Evolutionary conservation across 2,329 filamentous ascomycete species (phyloP).

Genomic region (Penicillium palitans): DNA sequence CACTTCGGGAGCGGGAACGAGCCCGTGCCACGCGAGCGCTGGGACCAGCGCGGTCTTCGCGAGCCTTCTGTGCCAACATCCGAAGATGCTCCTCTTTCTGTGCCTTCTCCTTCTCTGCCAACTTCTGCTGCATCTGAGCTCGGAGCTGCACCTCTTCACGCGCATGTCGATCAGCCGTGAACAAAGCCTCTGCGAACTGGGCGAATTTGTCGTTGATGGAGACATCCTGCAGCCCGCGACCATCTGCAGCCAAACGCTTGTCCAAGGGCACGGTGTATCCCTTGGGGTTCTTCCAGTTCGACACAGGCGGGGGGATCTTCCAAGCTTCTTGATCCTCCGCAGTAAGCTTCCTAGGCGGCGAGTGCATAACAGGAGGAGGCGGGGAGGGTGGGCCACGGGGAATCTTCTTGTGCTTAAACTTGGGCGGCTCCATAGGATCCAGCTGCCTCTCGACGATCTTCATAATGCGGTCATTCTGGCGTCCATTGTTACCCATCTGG

Average conservation of each 20-base stretch:
- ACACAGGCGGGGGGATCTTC: slow-evolving; percentile 87
- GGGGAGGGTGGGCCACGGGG: slow-evolving; percentile 88
- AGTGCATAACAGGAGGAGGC: slow-evolving; percentile 91
- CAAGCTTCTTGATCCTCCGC: slow-evolving; percentile 97
- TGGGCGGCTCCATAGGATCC: slow-evolving; percentile 95
- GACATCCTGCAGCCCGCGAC: slow-evolving; percentile 85
- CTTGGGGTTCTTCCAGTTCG: slow-evolving; percentile 99
- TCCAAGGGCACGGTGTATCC: slow-evolving; percentile 95
- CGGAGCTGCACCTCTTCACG: slow-evolving; percentile 93
- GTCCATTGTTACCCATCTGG: slow-evolving; percentile 86
- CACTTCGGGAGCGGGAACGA: slow-evolving; percentile 50
- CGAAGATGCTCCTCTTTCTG: slow-evolving; percentile 92
- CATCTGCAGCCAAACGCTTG: slow-evolving; percentile 92
- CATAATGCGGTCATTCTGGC: slow-evolving; percentile 93
- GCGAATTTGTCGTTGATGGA: slow-evolving; percentile 99
- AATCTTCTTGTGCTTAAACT: slow-evolving; percentile 99
- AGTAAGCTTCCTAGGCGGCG: slow-evolving; percentile 88
- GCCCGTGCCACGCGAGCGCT: slow-evolving; percentile 50
- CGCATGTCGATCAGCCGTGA: slow-evolving; percentile 91
- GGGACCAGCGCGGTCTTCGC: slow-evolving; percentile 69
- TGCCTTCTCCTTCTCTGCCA: slow-evolving; percentile 94
- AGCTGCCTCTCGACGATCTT: slow-evolving; percentile 94
- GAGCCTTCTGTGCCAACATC: slow-evolving; percentile 82
- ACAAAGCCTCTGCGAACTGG: slow-evolving; percentile 89
- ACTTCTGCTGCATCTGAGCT: slow-evolving; percentile 88